Evolutionary conservation across 1,284 basidiomycete species (phyloP), one percentile per base, ranked within the genome.

Genomic region (Boletellus dicymbophilus): DNA sequence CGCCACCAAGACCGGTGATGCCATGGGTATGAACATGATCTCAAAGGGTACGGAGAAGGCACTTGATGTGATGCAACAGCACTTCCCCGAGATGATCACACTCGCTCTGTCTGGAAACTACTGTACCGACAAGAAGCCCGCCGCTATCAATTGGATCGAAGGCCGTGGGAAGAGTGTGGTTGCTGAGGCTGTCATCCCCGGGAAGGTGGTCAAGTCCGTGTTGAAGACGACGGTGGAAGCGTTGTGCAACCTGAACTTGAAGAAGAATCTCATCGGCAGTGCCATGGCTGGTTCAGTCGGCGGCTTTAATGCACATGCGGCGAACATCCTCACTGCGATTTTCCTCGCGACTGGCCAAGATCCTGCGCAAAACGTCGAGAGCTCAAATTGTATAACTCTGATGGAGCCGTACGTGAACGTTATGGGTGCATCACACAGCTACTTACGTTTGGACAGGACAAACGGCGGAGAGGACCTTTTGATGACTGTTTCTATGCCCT

Each of bases 11-110:
- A 99, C 97, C 0, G 97, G 97, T 49, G 97, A 99, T 66, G 97
- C 96, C 26, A 99, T 99, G 96, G 96, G 96, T 28, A 99, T 99
- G 97, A 99, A 99, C 78, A 99, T 99, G 96, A 93, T 95, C 66
- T 90, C 88, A 23, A 96, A 96, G 72, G 95, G 95, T 8, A 94
- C 92, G 10, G 97, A 99, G 74, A 93, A 93, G 72, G 93, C 95
- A 20, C 81, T 99, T 18, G 90, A 90, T 62, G 80, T 80, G 28
- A 82, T 99, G 78, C 79, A 81, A 58, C 77, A 80, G 55, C 74
- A 87, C 64, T 99, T 94, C 79, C 96, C 96, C 5, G 86, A 90
- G 49, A 98, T 98, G 95, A 74, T 86, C 60, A 85, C 95, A n/a
- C 80, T 98, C 23, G 92, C 95, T 13, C 80, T 99, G 11, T 94